Base-by-base conservation (phyloP, 768 basidiomycete species). In the Leccinum broughii region DNA sequence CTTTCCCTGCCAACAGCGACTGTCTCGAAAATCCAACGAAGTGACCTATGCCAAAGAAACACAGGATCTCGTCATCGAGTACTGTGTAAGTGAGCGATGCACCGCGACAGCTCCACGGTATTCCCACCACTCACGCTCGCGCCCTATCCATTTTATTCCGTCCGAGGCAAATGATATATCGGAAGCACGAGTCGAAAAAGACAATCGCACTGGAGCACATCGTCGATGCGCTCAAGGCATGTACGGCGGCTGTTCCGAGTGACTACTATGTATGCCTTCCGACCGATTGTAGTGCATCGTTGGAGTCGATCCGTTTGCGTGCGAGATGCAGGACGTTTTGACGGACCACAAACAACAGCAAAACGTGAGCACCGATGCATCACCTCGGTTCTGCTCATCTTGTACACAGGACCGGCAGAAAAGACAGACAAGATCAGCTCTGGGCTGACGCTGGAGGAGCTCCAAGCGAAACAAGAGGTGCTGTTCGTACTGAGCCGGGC, bases 171-270 rank as follows among this genome's bases (percentile, higher is more conserved):
- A 98, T 73, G 93, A 98, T 65, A 93, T 98, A 62, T 99, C 97
- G 70, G 97, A 98, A 71, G 89, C 93, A 72, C 7, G 95, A 96
- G 71, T 92, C 93, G 20, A 98, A 97, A 80, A 99, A 99, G 80
- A 99, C 97, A 1, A 98, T 99, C 67, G 90, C 94, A 5, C 97
- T 97, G 2, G 97, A 99, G 68, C 97, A 99, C 71, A 95, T 98
- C 50, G 89, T 98, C 32, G 79, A 83, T 24, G 97, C 97, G 6
- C 80, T 99, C 58, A 93, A 93, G 79, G 95, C 92, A 58, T 54
- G 81, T 74, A 26, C 22, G 34, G 44, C 2, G n/a, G 30, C 22
- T 37, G 54, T 34, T 32, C 49, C 2, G 22, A 24, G 15, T 50
- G 35, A 30, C 37, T 30, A 35, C 35, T 34, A 34, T 11, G 10